Percentiles rank a stretch among this genome's conserved stretches.
These are phyloP conservation scores for Mycocentrospora acerina DNA, from an alignment of 2,329 filamentous ascomycete species.

Conservation along the genomic window DNA sequence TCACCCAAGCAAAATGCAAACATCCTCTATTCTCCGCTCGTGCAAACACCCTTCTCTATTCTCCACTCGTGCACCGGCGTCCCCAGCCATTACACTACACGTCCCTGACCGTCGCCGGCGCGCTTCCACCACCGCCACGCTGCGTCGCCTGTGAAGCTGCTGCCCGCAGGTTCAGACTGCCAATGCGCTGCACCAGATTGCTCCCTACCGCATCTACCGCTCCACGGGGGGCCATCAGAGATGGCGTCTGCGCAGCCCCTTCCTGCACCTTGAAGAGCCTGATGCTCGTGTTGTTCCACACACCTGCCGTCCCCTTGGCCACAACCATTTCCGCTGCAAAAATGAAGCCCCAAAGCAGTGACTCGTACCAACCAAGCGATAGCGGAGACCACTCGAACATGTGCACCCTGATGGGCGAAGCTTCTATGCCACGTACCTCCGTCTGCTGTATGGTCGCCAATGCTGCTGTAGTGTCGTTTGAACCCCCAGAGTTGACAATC, in stretches of 20 bases:
- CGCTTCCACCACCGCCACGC: slow-evolving; percentile 24
- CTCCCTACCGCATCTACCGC: slow-evolving; percentile 92
- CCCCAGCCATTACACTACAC: slow-evolving; percentile 23
- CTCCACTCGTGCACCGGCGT: neutral
- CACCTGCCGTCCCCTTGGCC: slow-evolving; percentile 80
- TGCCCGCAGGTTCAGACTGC: slow-evolving; percentile 71
- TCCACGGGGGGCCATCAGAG: slow-evolving; percentile 78
- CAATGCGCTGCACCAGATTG: slow-evolving; percentile 84
- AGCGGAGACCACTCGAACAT: slow-evolving; percentile 93
- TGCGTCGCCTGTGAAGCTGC: slow-evolving; percentile 22
- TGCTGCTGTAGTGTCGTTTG: slow-evolving; percentile 42
- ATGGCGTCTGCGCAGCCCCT: slow-evolving; percentile 75
- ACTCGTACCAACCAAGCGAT: slow-evolving; percentile 93
- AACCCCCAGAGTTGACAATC: slow-evolving; percentile 50
- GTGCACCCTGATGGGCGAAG: slow-evolving; percentile 74
- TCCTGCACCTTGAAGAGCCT: slow-evolving; percentile 89
- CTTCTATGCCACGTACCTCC: slow-evolving; percentile 71
- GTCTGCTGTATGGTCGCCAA: slow-evolving; percentile 59
- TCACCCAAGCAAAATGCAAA: no score
- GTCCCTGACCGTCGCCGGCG: slow-evolving; percentile 33
- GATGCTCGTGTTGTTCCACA: slow-evolving; percentile 91
- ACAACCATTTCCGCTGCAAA: slow-evolving; percentile 89
- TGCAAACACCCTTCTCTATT: no score
- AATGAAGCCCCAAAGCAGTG: slow-evolving; percentile 88
- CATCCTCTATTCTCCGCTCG: no score